Evolutionary conservation across 257 asterid genomes (phyloP), one percentile per base, ranked within the genome.

Genomic region (Handroanthus guayacan): DNA sequence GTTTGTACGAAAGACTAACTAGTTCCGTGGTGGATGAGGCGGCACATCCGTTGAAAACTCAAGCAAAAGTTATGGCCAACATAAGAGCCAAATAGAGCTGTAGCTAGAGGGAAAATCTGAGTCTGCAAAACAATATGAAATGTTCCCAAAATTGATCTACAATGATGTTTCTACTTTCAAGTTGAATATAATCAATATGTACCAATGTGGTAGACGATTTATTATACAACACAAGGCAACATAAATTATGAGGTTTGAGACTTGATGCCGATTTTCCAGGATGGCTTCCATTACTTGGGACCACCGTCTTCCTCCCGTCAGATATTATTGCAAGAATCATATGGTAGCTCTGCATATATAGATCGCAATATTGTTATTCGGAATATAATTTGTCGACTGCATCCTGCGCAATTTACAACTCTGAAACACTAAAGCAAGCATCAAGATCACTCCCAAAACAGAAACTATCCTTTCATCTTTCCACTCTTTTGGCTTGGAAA

Each of bases 191-290:
- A 77, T 65, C 74, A 45, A 37, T 73, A 60, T 14, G 20, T 39
- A 61, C 12, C 44, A 18, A 50, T 47, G 48, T 62, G 47, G 58
- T 20, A 13, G 10, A 48, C 25, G 66, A 64, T 52, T 58, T 67
- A 63, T 54, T 58, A 44, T 80, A 82, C 82, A 67, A 64, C 78
- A 74, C 54, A 74, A 80, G 34, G 36, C 31, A 74, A 57, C 71
- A 43, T 14, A 74, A 48, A 50, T 16, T 7, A 41, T 16, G 69
- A 65, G 64, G 60, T 51, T 57, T 12, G 34, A 62, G 62, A 63
- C 39, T 37, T 45, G 72, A 72, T 37, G 77, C 44, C 56, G 9
- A 50, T 31, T 75, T 56, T 25, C 71, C 43, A 18, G 67, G 74
- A 72, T 62, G 47, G 57, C 70, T 55, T 75, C 36, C 3, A 38